Evolutionary conservation across 1,139 yeast genomes (phyloP), one percentile per base, ranked within the genome.

Genomic region (Chernovozyma sophiae-reginae): DNA sequence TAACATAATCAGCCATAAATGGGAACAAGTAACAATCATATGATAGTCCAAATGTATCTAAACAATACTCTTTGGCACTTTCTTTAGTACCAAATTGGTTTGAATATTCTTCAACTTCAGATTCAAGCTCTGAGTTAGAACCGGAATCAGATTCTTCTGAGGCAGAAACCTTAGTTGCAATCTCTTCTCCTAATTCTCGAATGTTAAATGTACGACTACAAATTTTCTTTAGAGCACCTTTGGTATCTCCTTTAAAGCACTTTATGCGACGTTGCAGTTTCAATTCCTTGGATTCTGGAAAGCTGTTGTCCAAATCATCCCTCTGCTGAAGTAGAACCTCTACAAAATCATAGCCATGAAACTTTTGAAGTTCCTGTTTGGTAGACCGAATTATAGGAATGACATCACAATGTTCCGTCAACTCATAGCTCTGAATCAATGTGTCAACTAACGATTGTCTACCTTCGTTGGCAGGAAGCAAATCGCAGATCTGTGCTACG

Each of bases 21-120:
- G 79, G 74, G 47, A 85, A 84, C 1, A 74, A 51, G 2, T 82
- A 82, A 52, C 92, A 84, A 52, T 85, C 95, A 45, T 76, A 74
- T 14, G 59, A 53, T 5, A 81, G 59, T 0, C 81, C 81, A 46
- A 42, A 69, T 25, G 38, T 32, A 20, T 43, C 48, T 31, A 49
- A 24, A 23, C 8, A 20, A 20, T 7, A 10, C 10, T 20, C 23
- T 10, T 20, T 20, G n/a, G 22, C 10, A 10, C 17, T 4, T 14
- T 24, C 29, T 12, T 33, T 30, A 8, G n/a, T 22, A 14, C 4
- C 20, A 4, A 17, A 13, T 19, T 7, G 7, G 27, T 6, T 12
- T 8, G 7, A 5, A 25, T 8, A 12, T 8, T 25, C 13, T 10
- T 20, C 23, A 6, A 20, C 8, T 20, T 20, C 23, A 6, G 6